phyloP scores from a whole-genome alignment of 345 rosid genomes.

The Gossypium turneri region DNA sequence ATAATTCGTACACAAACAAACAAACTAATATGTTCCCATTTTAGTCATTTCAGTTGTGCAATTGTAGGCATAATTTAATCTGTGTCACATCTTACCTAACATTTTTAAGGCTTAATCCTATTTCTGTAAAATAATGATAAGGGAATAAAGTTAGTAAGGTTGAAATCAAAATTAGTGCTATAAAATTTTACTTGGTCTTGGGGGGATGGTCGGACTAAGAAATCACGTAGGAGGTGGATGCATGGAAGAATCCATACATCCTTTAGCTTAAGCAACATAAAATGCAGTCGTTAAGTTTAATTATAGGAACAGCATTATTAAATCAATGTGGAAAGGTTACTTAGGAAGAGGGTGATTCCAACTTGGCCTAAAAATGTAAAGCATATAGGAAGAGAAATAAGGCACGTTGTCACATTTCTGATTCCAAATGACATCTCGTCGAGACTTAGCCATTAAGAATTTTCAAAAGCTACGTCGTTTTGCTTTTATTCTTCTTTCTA shows the following conservation, averaged over 20 bases:
- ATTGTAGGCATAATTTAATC: not conserved
- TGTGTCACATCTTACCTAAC: conserved; percentile 20
- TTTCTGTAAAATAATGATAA: not conserved
- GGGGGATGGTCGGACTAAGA: not conserved
- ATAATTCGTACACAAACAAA: no score
- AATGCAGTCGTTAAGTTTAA: no score
- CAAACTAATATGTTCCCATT: not conserved
- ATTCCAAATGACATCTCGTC: not conserved
- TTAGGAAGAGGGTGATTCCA: not conserved
- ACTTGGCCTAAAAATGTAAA: not conserved
- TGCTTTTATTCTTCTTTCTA: not conserved
- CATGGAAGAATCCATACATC: no score
- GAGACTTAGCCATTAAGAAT: not conserved
- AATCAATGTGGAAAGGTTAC: not conserved
- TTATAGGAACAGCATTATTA: no score
- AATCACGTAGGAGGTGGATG: no score
- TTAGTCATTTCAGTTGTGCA: not conserved
- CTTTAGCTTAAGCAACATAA: no score
- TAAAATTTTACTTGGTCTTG: no score
- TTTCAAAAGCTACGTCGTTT: not conserved
- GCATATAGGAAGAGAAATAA: no score
- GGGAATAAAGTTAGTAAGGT: conserved; percentile 16
- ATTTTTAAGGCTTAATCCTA: not conserved
- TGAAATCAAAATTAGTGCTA: conserved; percentile 1
- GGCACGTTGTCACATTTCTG: not conserved